A percentile compares a stretch with the other conserved stretches of the same genome.
Conservation (phyloP, 768 basidiomycete genomes). For the Amanita pallidorosea region DNA sequence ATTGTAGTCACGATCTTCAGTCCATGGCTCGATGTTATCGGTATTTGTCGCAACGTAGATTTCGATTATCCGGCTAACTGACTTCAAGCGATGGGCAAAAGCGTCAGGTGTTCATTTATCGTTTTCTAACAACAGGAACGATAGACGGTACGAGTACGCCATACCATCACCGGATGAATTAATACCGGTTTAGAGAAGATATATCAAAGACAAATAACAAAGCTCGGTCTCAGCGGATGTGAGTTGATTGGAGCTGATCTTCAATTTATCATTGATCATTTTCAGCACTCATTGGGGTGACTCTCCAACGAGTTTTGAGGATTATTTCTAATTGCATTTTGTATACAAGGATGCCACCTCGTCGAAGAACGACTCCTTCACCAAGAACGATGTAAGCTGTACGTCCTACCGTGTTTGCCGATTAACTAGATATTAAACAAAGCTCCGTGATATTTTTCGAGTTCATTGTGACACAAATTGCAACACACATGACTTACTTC, state of each 20-base stretch:
- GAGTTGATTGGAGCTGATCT: constrained; percentile 20
- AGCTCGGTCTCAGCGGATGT: constrained; percentile 85
- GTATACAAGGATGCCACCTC: constrained; percentile 19
- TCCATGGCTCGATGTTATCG: constrained; percentile 96
- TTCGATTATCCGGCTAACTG: constrained; percentile 7
- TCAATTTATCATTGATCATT: constrained; percentile 2
- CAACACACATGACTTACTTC: constrained; percentile 88
- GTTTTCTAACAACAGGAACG: constrained; percentile 76
- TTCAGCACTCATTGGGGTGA: constrained; percentile 63
- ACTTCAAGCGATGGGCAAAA: constrained; percentile 82
- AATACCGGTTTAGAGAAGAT: constrained; percentile 60
- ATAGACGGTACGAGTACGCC: constrained; percentile 59
- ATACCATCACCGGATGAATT: background rate
- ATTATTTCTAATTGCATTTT: background rate
- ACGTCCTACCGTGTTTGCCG: background rate
- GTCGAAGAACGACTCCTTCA: constrained; percentile 80
- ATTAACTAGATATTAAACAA: background rate
- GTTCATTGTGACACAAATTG: constrained; percentile 69
- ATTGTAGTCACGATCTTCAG: constrained; percentile 74
- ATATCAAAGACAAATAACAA: constrained; percentile 89
- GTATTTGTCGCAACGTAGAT: constrained; percentile 27
- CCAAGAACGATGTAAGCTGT: constrained; percentile 64
- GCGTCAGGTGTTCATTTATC: constrained; percentile 80
- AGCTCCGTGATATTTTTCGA: constrained; percentile 93
- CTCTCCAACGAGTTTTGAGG: background rate